Base-by-base conservation (phyloP, 2,329 filamentous ascomycete genomes). In the Gaeumannomyces sp. region DNA sequence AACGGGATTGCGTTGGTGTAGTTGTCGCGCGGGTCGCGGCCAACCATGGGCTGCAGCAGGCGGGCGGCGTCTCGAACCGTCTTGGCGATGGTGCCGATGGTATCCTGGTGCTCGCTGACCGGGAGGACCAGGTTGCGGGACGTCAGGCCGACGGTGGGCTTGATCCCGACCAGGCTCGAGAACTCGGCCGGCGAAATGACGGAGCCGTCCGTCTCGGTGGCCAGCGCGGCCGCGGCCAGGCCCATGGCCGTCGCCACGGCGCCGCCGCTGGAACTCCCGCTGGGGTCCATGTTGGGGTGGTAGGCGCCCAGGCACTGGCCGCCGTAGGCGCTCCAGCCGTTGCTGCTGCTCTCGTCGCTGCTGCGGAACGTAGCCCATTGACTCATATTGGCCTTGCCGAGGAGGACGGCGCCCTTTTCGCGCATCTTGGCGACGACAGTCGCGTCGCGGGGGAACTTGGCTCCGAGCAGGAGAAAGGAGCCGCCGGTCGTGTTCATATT, bases 81-180 rank as follows among this genome's bases (percentile, higher is more conserved):
- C 28, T 85, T 81, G 0, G 84, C 85, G 74, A 92, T 85, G 0
- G 83, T 80, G 0, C 89, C 89, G 0, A 91, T 79, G 0, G 84
- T 88, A 69, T 92, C 89, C 70, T 89, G 86, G 69, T 86, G 82
- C 38, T 81, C 74, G 2, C 81, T 84, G 4, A 91, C 85, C 0
- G 89, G 89, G 14, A 92, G 83, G 1, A 90, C 88, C 5, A 89
- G 77, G 66, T 82, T 74, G 28, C 85, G 79, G 6, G 85, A 88
- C 0, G 84, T 89, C 2, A 90, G 76, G 0, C 89, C 89, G 3
- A 89, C 84, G 0, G 87, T 88, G 0, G 88, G 86, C 73, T 88
- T 89, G 70, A 91, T 86, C 0, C 88, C 89, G 0, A 90, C 88
- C 4, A 90, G 72, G 65, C 88, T 88, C 75, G 85, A 89, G 6